These are phyloP conservation scores for Chlorociboria aeruginascens DNA, from an alignment of 495 filamentous ascomycete species.

Conservation along the genomic window DNA sequence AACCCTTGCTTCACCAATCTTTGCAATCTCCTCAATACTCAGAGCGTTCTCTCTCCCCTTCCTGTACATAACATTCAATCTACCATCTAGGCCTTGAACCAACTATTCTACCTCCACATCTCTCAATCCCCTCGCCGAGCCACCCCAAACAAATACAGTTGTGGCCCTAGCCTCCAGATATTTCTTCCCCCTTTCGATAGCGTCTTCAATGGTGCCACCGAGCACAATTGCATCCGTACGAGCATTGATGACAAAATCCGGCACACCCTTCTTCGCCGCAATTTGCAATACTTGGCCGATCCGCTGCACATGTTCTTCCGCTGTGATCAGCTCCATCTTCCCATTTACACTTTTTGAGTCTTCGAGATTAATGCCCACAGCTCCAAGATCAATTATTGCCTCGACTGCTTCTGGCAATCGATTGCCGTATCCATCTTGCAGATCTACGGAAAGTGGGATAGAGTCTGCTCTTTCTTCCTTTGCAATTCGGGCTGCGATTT, in stretches of 20 bases:
- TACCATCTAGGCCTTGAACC: conserved; percentile 19
- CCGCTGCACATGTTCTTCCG: conserved; percentile 27
- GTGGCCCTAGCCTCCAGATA: conserved; percentile 31
- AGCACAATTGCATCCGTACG: conserved; percentile 27
- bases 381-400: conserved; percentile 29
- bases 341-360: conserved; percentile 27
- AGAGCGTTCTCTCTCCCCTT: conserved; percentile 9
- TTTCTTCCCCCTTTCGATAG: conserved; percentile 27
- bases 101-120: conserved; percentile 24
- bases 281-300: conserved; percentile 22
- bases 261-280: conserved; percentile 23
- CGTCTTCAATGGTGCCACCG: conserved; percentile 19
- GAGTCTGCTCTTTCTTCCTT: conserved; percentile 11
- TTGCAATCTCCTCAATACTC: conserved; percentile 25
- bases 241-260: conserved; percentile 37
- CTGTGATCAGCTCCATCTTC: conserved; percentile 16
- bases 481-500: conserved; percentile 9
- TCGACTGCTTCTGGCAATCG: conserved; percentile 26
- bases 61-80: conserved; percentile 27
- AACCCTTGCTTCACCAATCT: conserved; percentile 34
- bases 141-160: conserved; percentile 39
- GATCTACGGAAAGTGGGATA: conserved; percentile 34
- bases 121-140: conserved; percentile 21
- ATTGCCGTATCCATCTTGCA: conserved; percentile 41
- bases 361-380: conserved; percentile 40